Evolutionary conservation across 768 basidiomycete genomes (phyloP), one percentile per base, ranked within the genome.

Genomic region (Mycena galericulata): DNA sequence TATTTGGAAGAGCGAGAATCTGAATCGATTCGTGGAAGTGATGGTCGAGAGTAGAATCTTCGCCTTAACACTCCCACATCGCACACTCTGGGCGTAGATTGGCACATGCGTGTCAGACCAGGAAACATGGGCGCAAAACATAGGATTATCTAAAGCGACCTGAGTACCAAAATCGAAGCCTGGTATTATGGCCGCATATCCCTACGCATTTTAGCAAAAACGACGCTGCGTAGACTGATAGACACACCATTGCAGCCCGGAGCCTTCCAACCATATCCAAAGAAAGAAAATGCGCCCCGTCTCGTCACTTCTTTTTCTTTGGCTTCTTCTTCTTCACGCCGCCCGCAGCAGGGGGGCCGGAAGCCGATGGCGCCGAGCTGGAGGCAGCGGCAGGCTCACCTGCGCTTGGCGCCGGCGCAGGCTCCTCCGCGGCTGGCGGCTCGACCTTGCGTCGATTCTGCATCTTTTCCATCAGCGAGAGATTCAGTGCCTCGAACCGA

Each of bases 401-500:
- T 18, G 17, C 18, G 24, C 1, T 74, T 74, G n/a, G 75, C 75
- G 53, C 66, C 47, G 61, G 77, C 68, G 61, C 26, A 55, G 69
- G 55, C 38, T 58, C 56, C 10, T 47, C 47, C 38, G 71, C 67
- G 45, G 75, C 53, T 65, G 76, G 68, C 58, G 72, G 69, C 70
- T 73, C 73, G 17, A 70, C 70, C 27, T 67, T 67, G 62, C 78
- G 84, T 18, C 76, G 85, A 74, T 96, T 95, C 76, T 90, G 92
- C 91, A 96, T 95, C 81, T 92, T 93, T 74, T 91, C 87, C 84
- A 95, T 92, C 58, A 98, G 84, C 9, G 92, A 89, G 46, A 93
- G 86, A 76, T 97, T 98, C 68, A 99, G 86, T 9, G 91, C 87
- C 79, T 98, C 96, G 82, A 99, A 98, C 72, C 97, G 93, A 85